These are phyloP conservation scores for Geosmithia putterillii DNA, from an alignment of 2,329 filamentous ascomycete species.

Conservation along the genomic window DNA sequence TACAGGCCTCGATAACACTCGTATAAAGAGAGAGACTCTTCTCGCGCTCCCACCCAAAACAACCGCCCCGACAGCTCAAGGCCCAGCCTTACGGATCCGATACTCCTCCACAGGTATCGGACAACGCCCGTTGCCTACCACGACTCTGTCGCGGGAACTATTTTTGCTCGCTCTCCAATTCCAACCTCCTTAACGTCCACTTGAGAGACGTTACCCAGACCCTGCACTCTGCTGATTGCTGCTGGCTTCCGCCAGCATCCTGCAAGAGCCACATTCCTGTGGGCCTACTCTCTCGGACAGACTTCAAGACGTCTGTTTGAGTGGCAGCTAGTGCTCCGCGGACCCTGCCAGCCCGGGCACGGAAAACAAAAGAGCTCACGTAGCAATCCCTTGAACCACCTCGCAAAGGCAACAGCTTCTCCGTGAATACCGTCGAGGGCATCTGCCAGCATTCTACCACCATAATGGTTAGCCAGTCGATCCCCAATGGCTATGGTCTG, in stretches of 20 bases:
- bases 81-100: slow-evolving; percentile 43
- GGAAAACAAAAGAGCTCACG: slow-evolving; percentile 7
- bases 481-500: slow-evolving; percentile 70
- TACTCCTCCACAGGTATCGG: slow-evolving; percentile 76
- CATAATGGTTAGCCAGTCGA: slow-evolving; percentile 68
- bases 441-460: slow-evolving; percentile 2
- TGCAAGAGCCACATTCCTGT: slow-evolving; percentile 52
- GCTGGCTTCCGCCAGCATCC: slow-evolving; percentile 81
- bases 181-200: slow-evolving; percentile 84
- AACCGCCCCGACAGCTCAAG: slow-evolving; percentile 2
- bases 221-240: slow-evolving; percentile 38
- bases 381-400: neutral
- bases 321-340: slow-evolving; percentile 95
- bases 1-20: slow-evolving; percentile 50
- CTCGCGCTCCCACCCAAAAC: neutral
- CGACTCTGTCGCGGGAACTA: slow-evolving; percentile 76
- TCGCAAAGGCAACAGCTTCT: neutral
- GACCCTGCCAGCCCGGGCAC: slow-evolving; percentile 33
- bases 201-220: slow-evolving; percentile 43
- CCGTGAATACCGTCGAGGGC: neutral
- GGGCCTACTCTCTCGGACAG: slow-evolving; percentile 97
- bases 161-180: slow-evolving; percentile 73
- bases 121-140: slow-evolving; percentile 56
- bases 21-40: slow-evolving; percentile 4
- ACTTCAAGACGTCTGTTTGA: slow-evolving; percentile 88